Conservation (phyloP, 345 rosid genomes). For the Bretschneidera sinensis region DNA sequence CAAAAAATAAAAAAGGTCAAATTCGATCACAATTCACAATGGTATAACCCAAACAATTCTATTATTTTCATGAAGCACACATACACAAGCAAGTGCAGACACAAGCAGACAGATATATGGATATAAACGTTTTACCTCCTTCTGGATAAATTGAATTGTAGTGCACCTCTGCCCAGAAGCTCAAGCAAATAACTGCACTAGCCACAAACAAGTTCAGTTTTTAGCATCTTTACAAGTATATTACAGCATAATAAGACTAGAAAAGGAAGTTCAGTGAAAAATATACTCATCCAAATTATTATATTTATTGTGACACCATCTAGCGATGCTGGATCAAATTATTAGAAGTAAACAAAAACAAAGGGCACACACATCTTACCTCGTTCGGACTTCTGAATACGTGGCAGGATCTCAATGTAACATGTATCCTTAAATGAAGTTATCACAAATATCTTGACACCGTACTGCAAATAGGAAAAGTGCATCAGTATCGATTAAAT, state of each 20-base stretch:
- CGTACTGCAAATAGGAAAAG: conserved; percentile 52
- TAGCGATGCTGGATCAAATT: background rate
- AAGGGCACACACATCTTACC: conserved; percentile 36
- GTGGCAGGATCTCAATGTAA: conserved; percentile 83
- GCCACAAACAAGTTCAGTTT: background rate
- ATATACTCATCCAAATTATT: background rate
- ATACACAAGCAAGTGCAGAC: no score
- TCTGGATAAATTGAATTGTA: conserved; percentile 89
- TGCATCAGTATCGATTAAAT: conserved; percentile 3
- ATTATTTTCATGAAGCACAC: no score
- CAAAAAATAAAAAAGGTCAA: no score
- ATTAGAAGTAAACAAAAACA: no score
- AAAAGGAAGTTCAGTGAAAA: background rate
- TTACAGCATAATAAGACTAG: background rate
- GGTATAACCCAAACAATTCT: no score
- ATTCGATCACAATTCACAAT: no score
- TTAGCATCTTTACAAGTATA: background rate
- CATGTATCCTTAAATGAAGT: conserved; percentile 94
- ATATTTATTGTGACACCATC: no score
- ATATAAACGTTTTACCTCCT: conserved; percentile 50
- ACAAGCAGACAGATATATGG: background rate
- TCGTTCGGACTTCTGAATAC: conserved; percentile 52
- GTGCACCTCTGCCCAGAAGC: conserved; percentile 99
- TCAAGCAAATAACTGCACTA: conserved; percentile 69
- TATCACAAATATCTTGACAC: conserved; percentile 76